phyloP scores from a whole-genome alignment of 2,329 filamentous ascomycete genomes.

The Hypoxylon sp. region DNA sequence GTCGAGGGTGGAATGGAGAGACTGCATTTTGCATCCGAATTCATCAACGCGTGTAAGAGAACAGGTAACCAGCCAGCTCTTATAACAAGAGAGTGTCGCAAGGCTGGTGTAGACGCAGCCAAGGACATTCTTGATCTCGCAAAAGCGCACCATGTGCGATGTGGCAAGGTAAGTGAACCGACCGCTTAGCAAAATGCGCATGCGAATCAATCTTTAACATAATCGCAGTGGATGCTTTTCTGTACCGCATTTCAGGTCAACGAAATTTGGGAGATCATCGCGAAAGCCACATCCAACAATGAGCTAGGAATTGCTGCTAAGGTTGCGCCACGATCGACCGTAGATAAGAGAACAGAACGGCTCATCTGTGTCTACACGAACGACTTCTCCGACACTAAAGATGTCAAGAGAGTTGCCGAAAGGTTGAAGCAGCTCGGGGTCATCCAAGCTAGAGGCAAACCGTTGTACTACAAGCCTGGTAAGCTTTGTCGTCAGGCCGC shows the following conservation, averaged over 20 bases:
- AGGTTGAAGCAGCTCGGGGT: slow-evolving; percentile 70
- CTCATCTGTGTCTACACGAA: slow-evolving; percentile 82
- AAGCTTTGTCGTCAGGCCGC: slow-evolving; percentile 45
- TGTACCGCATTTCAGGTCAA: slow-evolving; percentile 63
- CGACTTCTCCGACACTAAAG: slow-evolving; percentile 74
- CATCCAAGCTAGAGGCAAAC: slow-evolving; percentile 54
- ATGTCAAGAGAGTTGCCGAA: slow-evolving; percentile 73
- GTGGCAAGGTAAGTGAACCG: slow-evolving; percentile 69
- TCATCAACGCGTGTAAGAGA: slow-evolving; percentile 59
- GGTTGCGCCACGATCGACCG: slow-evolving; percentile 66
- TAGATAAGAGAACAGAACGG: slow-evolving; percentile 55
- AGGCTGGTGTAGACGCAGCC: slow-evolving; percentile 58
- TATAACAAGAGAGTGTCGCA: slow-evolving; percentile 58
- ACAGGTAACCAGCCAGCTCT: slow-evolving; percentile 48
- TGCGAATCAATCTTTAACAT: slow-evolving; percentile 2
- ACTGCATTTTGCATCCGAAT: slow-evolving; percentile 54
- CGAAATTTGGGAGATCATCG: slow-evolving; percentile 71
- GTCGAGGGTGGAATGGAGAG: slow-evolving; percentile 61
- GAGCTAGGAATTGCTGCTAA: slow-evolving; percentile 78
- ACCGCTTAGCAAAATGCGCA: too few relatives aligned
- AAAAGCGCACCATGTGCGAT: slow-evolving; percentile 62
- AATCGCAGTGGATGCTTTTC: slow-evolving; percentile 76
- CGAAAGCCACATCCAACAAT: slow-evolving; percentile 71
- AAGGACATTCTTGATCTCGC: slow-evolving; percentile 69
- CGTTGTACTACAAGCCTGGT: slow-evolving; percentile 83